These are phyloP conservation scores for Exophiala lecanii-corni DNA, from an alignment of 2,329 filamentous ascomycete genomes.

Conservation along the genomic window DNA sequence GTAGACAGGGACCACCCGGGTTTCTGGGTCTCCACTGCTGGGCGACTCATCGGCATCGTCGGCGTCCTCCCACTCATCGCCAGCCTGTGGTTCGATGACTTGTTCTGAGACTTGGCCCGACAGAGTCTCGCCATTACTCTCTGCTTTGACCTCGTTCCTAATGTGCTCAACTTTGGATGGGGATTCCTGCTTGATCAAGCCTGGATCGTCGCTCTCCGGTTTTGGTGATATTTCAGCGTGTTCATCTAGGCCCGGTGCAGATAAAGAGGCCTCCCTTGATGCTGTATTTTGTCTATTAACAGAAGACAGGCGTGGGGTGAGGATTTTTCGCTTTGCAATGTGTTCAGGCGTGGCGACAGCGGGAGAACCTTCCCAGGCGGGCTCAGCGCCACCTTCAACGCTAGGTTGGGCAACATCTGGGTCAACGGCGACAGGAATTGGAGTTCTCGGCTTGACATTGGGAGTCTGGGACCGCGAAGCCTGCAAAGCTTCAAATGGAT, in stretches of 20 bases:
- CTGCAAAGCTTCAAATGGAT: constrained; percentile 66
- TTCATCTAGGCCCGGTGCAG: constrained; percentile 9
- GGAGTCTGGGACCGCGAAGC: constrained; percentile 58
- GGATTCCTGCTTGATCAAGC: neutral
- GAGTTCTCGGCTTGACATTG: constrained; percentile 1
- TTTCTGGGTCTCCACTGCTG: constrained; percentile 61
- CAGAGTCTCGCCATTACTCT: neutral
- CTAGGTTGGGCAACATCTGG: constrained; percentile 20
- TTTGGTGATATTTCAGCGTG: neutral
- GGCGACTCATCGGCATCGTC: constrained; percentile 64
- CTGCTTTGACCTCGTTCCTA: neutral
- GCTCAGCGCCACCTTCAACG: constrained; percentile 13
- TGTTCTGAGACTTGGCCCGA: neutral
- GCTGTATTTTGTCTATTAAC: constrained; percentile 10
- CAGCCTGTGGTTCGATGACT: constrained; percentile 39
- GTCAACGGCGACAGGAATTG: constrained; percentile 31
- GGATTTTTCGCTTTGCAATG: constrained; percentile 15
- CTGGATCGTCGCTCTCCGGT: neutral
- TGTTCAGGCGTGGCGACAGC: constrained; percentile 8
- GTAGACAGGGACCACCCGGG: constrained; percentile 69
- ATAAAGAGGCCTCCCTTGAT: constrained; percentile 14
- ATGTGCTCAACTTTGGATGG: neutral
- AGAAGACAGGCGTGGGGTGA: constrained; percentile 15
- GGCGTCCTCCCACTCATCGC: constrained; percentile 89
- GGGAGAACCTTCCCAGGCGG: constrained; percentile 1